Percentiles rank a stretch among this genome's conserved stretches.
Evolutionary conservation across 2,329 filamentous ascomycete genomes (phyloP).

Genomic region (Exophiala viscosa): DNA sequence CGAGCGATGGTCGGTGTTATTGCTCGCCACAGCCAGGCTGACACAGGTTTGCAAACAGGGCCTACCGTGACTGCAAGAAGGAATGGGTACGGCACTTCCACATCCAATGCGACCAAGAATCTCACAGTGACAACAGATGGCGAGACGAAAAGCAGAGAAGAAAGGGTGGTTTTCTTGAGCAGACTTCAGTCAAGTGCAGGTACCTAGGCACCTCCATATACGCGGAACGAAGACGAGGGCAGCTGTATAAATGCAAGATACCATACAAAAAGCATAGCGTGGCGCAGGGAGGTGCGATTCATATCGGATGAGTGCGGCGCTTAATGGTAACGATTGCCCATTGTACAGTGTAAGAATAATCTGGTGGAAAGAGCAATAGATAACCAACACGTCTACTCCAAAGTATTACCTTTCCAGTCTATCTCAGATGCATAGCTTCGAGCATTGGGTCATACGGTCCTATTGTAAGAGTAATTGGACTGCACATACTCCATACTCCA

Average conservation of each 20-base stretch:
- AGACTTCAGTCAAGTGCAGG: background rate
- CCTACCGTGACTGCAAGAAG: constrained; percentile 92
- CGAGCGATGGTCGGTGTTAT: background rate
- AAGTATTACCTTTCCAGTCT: background rate
- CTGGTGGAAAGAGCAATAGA: background rate
- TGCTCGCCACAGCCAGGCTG: background rate
- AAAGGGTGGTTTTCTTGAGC: constrained; percentile 13
- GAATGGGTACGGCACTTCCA: constrained; percentile 69
- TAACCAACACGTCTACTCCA: background rate
- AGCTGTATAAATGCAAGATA: constrained; percentile 6
- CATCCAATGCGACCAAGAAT: background rate
- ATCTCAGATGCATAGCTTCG: background rate
- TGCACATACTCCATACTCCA: constrained; percentile 1
- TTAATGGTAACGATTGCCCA: background rate
- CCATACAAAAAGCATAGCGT: constrained; percentile 10
- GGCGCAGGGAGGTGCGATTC: background rate
- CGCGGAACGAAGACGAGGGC: background rate
- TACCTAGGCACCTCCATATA: background rate
- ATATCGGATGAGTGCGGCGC: background rate
- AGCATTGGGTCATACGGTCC: background rate
- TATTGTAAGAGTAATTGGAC: background rate
- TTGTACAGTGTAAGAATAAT: background rate
- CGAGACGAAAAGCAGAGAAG: constrained; percentile 19
- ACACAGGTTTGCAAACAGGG: constrained; percentile 50
- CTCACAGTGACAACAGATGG: constrained; percentile 13